Evolutionary conservation across 768 basidiomycete genomes (phyloP).

Genomic region (Pholiota microspora): DNA sequence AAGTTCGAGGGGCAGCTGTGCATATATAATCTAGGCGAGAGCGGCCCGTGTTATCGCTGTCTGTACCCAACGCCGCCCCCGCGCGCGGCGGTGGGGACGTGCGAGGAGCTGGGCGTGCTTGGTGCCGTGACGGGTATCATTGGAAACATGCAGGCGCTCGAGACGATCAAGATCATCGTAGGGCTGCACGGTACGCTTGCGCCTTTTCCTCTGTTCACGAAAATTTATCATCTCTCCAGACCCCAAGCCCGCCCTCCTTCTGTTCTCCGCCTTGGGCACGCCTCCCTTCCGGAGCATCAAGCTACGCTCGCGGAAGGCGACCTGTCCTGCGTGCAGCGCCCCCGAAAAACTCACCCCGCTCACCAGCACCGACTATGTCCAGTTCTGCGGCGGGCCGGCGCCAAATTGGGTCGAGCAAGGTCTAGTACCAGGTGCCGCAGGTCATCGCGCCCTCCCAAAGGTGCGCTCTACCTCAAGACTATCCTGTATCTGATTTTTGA

Average conservation of each 20-base stretch:
- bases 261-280: slow-evolving; percentile 69
- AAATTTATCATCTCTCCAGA: slow-evolving; percentile 34
- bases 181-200: slow-evolving; percentile 57
- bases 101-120: slow-evolving; percentile 86
- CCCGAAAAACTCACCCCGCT: slow-evolving; percentile 13
- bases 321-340: slow-evolving; percentile 75
- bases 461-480: slow-evolving; percentile 24
- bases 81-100: slow-evolving; percentile 63
- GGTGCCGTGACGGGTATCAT: slow-evolving; percentile 89
- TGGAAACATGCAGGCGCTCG: slow-evolving; percentile 86
- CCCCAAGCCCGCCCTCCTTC: slow-evolving; percentile 57
- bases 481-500: background rate
- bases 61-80: slow-evolving; percentile 83
- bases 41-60: slow-evolving; percentile 92
- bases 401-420: slow-evolving; percentile 68
- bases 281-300: slow-evolving; percentile 83
- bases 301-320: slow-evolving; percentile 65
- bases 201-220: background rate
- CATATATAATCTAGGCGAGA: slow-evolving; percentile 63
- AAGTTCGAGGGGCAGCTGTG: slow-evolving; percentile 80
- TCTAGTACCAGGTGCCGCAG: slow-evolving; percentile 36
- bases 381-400: slow-evolving; percentile 76
- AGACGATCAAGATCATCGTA: slow-evolving; percentile 77
- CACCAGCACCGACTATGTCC: slow-evolving; percentile 64
- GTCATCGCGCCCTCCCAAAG: slow-evolving; percentile 41